Conservation (phyloP, 2,329 filamentous ascomycete species). For the Ceratocystis diversiconidia region DNA sequence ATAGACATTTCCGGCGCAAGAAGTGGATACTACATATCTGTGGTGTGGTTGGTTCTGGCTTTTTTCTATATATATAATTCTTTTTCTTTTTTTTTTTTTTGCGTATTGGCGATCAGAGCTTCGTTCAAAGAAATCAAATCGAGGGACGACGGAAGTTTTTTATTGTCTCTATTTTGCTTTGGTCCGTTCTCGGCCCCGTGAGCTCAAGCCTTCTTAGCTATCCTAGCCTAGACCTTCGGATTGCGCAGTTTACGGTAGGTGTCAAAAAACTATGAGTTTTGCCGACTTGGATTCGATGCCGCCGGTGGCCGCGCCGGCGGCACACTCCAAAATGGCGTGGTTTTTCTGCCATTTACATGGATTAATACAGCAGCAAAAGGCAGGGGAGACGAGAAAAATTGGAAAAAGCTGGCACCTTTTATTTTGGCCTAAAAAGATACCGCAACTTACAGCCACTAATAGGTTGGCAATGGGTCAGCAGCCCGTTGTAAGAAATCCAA, state of each 20-base stretch:
- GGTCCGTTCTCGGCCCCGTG: constrained; percentile 3
- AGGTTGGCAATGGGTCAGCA: neutral
- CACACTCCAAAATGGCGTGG: constrained; percentile 7
- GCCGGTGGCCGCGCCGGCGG: constrained; percentile 11
- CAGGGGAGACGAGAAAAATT: neutral
- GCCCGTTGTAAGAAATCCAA: neutral
- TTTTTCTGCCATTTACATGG: neutral
- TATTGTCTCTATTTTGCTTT: neutral
- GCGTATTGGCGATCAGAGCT: neutral
- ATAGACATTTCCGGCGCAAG: neutral
- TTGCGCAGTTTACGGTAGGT: neutral
- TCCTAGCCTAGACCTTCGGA: neutral
- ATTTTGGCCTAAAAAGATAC: too few species aligned
- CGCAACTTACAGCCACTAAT: too few species aligned
- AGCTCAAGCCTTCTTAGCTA: neutral
- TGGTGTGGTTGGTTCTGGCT: neutral
- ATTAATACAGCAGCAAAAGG: neutral
- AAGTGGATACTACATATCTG: neutral
- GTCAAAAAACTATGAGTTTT: neutral
- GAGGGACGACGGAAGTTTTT: neutral
- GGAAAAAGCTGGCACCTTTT: neutral
- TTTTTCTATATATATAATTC: too few species aligned
- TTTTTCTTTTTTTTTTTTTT: too few species aligned
- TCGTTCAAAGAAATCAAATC: neutral
- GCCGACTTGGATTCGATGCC: neutral